phyloP scores from a whole-genome alignment of 306 rosid species.

The Quercus engelmannii region DNA sequence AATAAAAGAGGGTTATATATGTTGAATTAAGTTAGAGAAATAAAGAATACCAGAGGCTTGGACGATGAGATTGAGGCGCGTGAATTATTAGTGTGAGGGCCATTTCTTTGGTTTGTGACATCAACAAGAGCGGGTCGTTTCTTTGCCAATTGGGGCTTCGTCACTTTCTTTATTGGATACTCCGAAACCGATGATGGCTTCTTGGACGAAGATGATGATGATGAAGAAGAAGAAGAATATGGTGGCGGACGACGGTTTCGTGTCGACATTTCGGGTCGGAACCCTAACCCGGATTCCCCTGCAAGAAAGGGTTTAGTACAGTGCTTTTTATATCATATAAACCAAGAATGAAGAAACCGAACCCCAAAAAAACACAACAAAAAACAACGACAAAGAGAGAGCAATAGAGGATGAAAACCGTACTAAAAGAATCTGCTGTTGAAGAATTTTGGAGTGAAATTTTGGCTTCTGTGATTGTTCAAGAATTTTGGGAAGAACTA shows the following conservation, averaged over 20 bases:
- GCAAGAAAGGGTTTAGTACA: conserved; percentile 21
- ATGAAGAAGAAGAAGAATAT: background rate
- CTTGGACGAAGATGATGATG: conserved; percentile 25
- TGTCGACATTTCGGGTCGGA: conserved; percentile 33
- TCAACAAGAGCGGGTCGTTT: conserved; percentile 54
- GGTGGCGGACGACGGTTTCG: conserved; percentile 11
- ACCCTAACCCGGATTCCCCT: conserved; percentile 20
- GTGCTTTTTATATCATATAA: background rate
- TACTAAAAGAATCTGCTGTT: background rate
- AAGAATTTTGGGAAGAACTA: background rate
- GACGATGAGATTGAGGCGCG: conserved; percentile 7
- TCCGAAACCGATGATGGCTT: conserved; percentile 15
- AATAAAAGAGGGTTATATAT: background rate
- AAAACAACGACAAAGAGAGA: background rate
- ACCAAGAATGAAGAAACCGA: background rate
- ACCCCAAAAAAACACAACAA: background rate
- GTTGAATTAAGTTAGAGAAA: background rate
- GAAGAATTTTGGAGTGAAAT: conserved; percentile 7
- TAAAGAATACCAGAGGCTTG: conserved; percentile 42
- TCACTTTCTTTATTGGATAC: conserved; percentile 23
- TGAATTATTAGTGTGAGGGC: conserved; percentile 11
- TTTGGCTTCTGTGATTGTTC: conserved; percentile 10
- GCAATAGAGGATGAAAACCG: background rate
- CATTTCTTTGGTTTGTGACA: conserved; percentile 41
- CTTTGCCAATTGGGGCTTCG: conserved; percentile 31